Evolutionary conservation across 1,139 yeast species (phyloP).

Genomic region (Pichia sp.): DNA sequence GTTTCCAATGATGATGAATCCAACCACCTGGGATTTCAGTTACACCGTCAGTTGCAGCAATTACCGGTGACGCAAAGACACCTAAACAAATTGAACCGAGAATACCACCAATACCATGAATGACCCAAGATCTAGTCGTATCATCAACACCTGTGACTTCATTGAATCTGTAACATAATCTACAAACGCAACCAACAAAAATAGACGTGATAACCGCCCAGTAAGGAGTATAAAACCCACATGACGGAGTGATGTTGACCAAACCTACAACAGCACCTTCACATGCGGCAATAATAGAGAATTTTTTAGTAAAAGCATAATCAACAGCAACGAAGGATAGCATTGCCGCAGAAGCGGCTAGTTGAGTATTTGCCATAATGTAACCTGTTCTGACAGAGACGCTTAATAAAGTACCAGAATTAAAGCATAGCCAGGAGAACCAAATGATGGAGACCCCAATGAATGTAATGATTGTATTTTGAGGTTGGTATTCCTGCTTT

Average conservation of each 20-base stretch:
- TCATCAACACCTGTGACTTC: constrained; percentile 43
- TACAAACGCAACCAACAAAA: constrained; percentile 38
- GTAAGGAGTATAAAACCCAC: constrained; percentile 46
- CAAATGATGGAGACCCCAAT: constrained; percentile 44
- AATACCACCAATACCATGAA: constrained; percentile 46
- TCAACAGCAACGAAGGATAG: constrained; percentile 35
- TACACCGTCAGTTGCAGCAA: constrained; percentile 42
- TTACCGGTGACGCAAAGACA: constrained; percentile 40
- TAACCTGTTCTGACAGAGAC: constrained; percentile 43
- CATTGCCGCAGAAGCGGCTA: constrained; percentile 41
- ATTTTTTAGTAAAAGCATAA: constrained; percentile 33
- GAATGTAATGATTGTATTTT: constrained; percentile 38
- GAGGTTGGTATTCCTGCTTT: constrained; percentile 32
- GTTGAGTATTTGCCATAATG: constrained; percentile 43
- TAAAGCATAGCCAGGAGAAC: constrained; percentile 49
- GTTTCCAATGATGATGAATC: constrained; percentile 44
- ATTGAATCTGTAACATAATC: constrained; percentile 34
- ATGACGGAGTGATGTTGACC: constrained; percentile 47
- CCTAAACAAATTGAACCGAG: constrained; percentile 40
- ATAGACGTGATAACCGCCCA: constrained; percentile 41
- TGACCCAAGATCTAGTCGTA: constrained; percentile 39
- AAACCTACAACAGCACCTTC: constrained; percentile 45
- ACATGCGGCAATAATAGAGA: constrained; percentile 41
- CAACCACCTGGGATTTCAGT: constrained; percentile 45
- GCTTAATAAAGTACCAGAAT: constrained; percentile 42